Base-by-base conservation (phyloP, 768 basidiomycete genomes). In the Phlegmacium glaucopus region DNA sequence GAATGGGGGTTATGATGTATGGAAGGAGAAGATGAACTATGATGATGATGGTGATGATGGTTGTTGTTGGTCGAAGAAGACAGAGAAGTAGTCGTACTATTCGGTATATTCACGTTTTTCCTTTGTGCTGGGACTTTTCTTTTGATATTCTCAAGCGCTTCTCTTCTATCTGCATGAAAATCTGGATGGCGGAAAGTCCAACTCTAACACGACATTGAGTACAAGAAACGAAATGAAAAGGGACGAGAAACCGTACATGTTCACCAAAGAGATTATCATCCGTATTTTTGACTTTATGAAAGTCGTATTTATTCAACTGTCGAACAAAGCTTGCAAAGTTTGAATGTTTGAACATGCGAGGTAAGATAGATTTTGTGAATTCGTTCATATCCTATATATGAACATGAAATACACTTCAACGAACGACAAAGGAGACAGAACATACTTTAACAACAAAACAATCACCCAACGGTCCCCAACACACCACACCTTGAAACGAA, bases 291-390 rank as follows among this genome's bases (percentile, higher is more conserved):
- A 94, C 87, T 74, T 95, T 95, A 76, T 94, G 93, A 56, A 95
- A 95, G 68, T 94, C 93, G 63, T 95, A 95, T 66, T 94, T 95
- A 76, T 95, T 95, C 28, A 95, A 75, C 65, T 95, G 93, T 9
- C 92, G 79, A 5, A 95, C 93, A 61, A 95, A 95, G 45, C 79
- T 82, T 26, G 92, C 92, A 65, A 95, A 95, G 61, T 95, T 95
- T 6, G 88, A 91, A 63, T 95, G 92, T 65, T 94, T 94, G 81
- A 95, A 95, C 76, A 93, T 83, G 30, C 87, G 85, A 6, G 92
- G 92, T 7, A 95, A 78, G 63, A 94, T 87, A 22, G 74, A 81
- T 67, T 91, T 93, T 30, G 93, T 94, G 69, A 95, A 95, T 58
- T 93, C 91, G 68, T 91, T 94, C 89, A 94, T 94, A 73, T 94